Evolutionary conservation across 352 stramenopile genomes (phyloP).

Genomic region (Globisporangium canariense): DNA sequence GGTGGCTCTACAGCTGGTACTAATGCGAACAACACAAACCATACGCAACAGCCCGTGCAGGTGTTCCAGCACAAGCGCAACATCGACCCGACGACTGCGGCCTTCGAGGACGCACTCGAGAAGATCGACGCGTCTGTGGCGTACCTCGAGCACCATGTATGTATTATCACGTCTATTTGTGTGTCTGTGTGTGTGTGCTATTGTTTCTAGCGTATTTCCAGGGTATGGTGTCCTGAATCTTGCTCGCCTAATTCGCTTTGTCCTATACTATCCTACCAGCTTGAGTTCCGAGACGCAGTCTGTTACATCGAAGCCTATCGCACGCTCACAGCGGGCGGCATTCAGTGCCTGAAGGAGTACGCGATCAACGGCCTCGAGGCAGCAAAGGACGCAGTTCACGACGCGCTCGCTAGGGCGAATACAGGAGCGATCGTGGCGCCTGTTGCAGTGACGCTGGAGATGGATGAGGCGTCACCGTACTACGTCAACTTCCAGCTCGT

Average conservation of each 20-base stretch:
- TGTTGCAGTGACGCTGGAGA: conserved; percentile 18
- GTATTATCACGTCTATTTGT: conserved; percentile 12
- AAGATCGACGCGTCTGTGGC: conserved; percentile 65
- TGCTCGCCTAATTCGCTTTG: background rate
- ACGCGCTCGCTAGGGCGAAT: conserved; percentile 41
- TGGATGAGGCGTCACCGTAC: conserved; percentile 72
- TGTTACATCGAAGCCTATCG: conserved; percentile 77
- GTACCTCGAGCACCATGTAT: conserved; percentile 70
- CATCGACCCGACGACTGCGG: conserved; percentile 63
- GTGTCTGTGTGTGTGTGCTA: background rate
- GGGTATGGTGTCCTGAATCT: background rate
- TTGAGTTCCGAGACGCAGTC: conserved; percentile 62
- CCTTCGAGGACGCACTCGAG: conserved; percentile 59
- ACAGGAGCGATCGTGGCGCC: background rate
- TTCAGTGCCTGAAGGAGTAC: conserved; percentile 73
- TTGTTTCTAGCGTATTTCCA: background rate
- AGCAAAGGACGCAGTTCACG: conserved; percentile 60
- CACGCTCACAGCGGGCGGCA: conserved; percentile 53
- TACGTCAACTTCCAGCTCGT: conserved; percentile 81
- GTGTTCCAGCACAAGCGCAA: conserved; percentile 74
- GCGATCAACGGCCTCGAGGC: conserved; percentile 60
- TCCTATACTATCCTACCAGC: conserved; percentile 23
- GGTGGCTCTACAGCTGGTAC: background rate
- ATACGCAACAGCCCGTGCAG: conserved; percentile 42
- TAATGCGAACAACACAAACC: background rate